A percentile compares a stretch with the other conserved stretches of the same genome.
These are phyloP conservation scores for Arthromyces matolae DNA, from an alignment of 768 basidiomycete species.

Conservation along the genomic window DNA sequence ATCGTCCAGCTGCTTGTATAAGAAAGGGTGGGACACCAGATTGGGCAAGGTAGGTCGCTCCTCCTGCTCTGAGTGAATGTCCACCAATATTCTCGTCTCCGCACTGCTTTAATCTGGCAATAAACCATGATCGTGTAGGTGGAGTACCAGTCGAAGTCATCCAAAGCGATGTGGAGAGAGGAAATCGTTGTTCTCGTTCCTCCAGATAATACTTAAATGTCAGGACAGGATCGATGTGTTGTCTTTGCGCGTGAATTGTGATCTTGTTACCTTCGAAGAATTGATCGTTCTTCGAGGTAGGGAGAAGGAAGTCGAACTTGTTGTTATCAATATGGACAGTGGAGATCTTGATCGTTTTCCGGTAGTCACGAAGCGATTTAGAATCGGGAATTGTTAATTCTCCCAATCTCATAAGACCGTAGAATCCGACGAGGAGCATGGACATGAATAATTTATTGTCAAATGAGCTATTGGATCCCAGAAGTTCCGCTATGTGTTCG, in stretches of 20 bases:
- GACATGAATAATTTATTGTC: background rate
- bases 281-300: background rate
- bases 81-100: constrained; percentile 22
- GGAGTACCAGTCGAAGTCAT: constrained; percentile 5
- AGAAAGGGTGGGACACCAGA: constrained; percentile 21
- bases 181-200: constrained; percentile 2
- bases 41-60: constrained; percentile 31
- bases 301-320: background rate
- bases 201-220: constrained; percentile 4
- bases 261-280: constrained; percentile 16
- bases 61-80: constrained; percentile 36
- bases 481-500: background rate
- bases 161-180: constrained; percentile 14
- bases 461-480: background rate
- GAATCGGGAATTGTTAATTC: background rate
- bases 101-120: constrained; percentile 1
- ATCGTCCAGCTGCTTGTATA: constrained; percentile 32
- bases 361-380: background rate
- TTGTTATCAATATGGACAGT: background rate
- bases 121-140: constrained; percentile 19
- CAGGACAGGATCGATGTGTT: background rate
- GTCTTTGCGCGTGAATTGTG: constrained; percentile 5
- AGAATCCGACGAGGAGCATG: background rate
- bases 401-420: background rate
- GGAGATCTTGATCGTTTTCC: background rate